Evolutionary conservation across 306 rosid genomes (phyloP).

Genomic region (Castanea sativa): DNA sequence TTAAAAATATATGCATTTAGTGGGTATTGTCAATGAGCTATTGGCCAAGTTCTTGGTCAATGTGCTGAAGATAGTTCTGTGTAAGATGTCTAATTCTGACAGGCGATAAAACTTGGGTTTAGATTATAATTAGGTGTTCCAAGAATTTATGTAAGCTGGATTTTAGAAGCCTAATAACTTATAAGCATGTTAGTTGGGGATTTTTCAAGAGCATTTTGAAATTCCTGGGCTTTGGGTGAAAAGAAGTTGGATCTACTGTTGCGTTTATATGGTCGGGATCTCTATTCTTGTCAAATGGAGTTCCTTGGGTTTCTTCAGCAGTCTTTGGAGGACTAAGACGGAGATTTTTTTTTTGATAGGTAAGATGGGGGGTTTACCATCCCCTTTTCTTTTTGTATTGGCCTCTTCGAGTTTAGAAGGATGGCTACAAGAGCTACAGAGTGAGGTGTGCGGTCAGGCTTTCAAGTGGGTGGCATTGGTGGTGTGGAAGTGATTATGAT

Average conservation of each 20-base stretch:
- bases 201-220: not conserved
- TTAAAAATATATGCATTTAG: not conserved
- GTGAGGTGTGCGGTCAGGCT: not conserved
- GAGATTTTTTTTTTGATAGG: too few species aligned
- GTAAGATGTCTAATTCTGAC: not conserved
- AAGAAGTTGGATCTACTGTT: not conserved
- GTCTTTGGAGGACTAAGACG: not conserved
- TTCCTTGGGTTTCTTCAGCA: not conserved
- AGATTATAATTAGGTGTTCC: too few species aligned
- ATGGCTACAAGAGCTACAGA: not conserved
- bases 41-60: not conserved
- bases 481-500: not conserved
- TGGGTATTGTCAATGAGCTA: not conserved
- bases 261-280: not conserved
- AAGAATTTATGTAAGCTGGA: not conserved
- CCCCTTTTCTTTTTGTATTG: not conserved
- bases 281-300: not conserved
- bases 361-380: not conserved
- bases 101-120: not conserved
- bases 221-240: not conserved
- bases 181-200: not conserved
- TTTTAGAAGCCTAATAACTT: not conserved
- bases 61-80: not conserved
- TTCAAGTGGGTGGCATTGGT: not conserved
- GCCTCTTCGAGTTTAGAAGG: not conserved